These are phyloP conservation scores for Begonia loranthoides DNA, from an alignment of 306 rosid genomes.

Conservation along the genomic window DNA sequence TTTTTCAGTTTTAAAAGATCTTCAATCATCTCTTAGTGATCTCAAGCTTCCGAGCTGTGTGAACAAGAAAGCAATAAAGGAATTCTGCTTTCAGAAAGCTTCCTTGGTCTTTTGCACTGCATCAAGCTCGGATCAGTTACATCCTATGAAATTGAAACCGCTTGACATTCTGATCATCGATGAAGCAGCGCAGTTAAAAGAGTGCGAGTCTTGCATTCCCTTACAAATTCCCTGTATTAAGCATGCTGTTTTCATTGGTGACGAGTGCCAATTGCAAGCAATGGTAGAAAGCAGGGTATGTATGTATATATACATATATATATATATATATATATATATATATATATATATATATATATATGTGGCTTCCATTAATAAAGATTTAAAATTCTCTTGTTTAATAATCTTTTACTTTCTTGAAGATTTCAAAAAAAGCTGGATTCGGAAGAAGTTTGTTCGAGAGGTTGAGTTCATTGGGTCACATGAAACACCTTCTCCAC, in stretches of 20 bases:
- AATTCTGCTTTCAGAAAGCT: constrained; percentile 44
- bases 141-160: constrained; percentile 26
- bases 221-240: constrained; percentile 37
- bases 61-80: constrained; percentile 10
- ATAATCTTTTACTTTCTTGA: background rate
- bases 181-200: constrained; percentile 75
- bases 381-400: background rate
- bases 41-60: constrained; percentile 28
- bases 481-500: constrained; percentile 40
- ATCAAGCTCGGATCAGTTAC: constrained; percentile 48
- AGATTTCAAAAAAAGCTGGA: constrained; percentile 49
- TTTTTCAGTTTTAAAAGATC: constrained; percentile 21
- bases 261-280: constrained; percentile 69
- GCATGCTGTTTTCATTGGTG: constrained; percentile 67
- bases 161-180: constrained; percentile 44
- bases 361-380: too few relatives aligned
- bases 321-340: too few relatives aligned
- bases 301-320: background rate
- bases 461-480: constrained; percentile 36
- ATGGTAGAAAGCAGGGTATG: constrained; percentile 48
- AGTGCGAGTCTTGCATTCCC: constrained; percentile 64
- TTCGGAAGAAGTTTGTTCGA: constrained; percentile 72
- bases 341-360: too few relatives aligned
- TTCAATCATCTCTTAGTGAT: constrained; percentile 24
- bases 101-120: constrained; percentile 60